These are phyloP conservation scores for Plantago ovata DNA, from an alignment of 257 asterid genomes.

Conservation along the genomic window DNA sequence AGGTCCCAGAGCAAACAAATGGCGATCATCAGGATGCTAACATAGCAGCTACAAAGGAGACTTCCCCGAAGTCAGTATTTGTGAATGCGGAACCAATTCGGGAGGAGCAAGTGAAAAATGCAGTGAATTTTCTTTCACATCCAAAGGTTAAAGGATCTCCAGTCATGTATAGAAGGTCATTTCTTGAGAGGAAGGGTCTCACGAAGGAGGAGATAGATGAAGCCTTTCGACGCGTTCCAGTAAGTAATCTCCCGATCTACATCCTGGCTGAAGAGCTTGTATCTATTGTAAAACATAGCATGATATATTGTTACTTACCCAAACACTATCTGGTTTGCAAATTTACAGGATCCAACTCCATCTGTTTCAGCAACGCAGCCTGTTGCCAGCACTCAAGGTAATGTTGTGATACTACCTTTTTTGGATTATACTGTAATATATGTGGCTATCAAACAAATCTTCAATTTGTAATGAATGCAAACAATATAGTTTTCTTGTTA, in stretches of 20 bases:
- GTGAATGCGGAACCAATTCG: slow-evolving; percentile 93
- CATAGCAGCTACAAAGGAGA: slow-evolving; percentile 49
- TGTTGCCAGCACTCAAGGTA: slow-evolving; percentile 59
- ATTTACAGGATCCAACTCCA: slow-evolving; percentile 71
- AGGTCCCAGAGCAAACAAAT: slow-evolving; percentile 28
- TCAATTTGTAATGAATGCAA: slow-evolving; percentile 2
- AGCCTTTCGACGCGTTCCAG: slow-evolving; percentile 96
- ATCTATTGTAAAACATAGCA: not conserved
- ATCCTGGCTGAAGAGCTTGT: not conserved
- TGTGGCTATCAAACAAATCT: not conserved
- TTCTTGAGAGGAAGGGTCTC: slow-evolving; percentile 98
- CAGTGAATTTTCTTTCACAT: slow-evolving; percentile 94
- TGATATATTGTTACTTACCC: slow-evolving; percentile 3
- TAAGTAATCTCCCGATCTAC: slow-evolving; percentile 33
- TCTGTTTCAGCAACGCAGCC: slow-evolving; percentile 49
- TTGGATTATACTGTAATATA: not conserved
- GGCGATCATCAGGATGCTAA: slow-evolving; percentile 36
- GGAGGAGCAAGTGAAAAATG: slow-evolving; percentile 94
- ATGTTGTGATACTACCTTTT: not conserved
- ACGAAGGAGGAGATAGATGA: slow-evolving; percentile 99
- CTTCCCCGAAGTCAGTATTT: slow-evolving; percentile 71
- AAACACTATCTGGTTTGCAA: slow-evolving; percentile 17
- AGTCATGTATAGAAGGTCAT: slow-evolving; percentile 83
- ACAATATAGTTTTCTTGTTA: not conserved
- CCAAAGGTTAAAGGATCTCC: slow-evolving; percentile 97